These are phyloP conservation scores for Tieghemiomyces parasiticus DNA, from an alignment of 192 early-diverging fungal genomes.

Conservation along the genomic window DNA sequence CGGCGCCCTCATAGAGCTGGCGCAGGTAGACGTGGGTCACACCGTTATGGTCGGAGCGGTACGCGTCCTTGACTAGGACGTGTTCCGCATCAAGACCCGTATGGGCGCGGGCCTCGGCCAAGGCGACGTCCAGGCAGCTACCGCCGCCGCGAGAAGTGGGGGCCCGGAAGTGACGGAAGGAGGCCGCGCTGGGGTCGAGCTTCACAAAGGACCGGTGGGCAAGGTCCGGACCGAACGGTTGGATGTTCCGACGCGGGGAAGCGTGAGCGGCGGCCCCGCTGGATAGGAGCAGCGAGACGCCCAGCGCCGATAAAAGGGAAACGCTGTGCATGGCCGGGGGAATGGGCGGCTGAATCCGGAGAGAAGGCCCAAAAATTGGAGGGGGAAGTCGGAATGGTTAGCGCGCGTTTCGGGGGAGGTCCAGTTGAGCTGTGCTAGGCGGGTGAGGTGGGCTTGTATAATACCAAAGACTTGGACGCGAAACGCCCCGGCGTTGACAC, in stretches of 20 bases:
- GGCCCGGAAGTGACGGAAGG: neutral
- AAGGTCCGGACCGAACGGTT: neutral
- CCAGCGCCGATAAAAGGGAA: neutral
- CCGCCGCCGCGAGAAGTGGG: too few relatives aligned
- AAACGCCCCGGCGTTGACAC: too few relatives aligned
- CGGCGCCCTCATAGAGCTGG: slow-evolving; percentile 51
- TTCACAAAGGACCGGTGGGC: neutral
- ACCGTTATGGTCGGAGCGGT: slow-evolving; percentile 51
- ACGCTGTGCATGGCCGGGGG: neutral
- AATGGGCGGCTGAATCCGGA: too few relatives aligned
- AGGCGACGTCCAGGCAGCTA: neutral
- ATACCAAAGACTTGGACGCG: too few relatives aligned
- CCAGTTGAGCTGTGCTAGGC: too few relatives aligned
- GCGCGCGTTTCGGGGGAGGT: too few relatives aligned
- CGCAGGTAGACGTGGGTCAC: slow-evolving; percentile 76
- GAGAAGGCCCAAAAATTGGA: too few relatives aligned
- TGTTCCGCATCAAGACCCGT: neutral
- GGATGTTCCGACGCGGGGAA: neutral
- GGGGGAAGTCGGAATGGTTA: too few relatives aligned
- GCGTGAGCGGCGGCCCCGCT: neutral
- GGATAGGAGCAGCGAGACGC: neutral
- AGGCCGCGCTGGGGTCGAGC: neutral
- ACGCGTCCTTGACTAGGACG: slow-evolving; percentile 39
- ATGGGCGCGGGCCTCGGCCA: neutral
- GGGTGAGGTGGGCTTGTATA: too few relatives aligned